phyloP scores from a whole-genome alignment of 352 stramenopile species.

The Globisporangium paddicum region DNA sequence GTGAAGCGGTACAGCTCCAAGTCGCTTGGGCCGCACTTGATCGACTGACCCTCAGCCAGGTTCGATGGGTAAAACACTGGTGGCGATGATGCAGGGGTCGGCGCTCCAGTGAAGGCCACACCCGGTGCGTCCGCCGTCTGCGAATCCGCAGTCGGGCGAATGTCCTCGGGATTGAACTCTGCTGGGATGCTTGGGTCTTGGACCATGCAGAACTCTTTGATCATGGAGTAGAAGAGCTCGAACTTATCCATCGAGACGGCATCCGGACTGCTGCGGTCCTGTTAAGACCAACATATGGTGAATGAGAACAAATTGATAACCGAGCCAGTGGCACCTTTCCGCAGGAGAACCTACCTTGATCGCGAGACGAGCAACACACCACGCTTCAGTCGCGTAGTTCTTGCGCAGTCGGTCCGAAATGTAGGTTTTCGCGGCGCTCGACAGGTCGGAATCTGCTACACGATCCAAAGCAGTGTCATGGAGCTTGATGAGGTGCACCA shows the following conservation, averaged over 20 bases:
- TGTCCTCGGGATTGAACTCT: constrained; percentile 3
- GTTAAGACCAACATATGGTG: not conserved
- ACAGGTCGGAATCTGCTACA: constrained; percentile 3
- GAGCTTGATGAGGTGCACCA: constrained; percentile 1
- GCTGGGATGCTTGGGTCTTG: constrained; percentile 9
- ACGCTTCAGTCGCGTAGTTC: constrained; percentile 12
- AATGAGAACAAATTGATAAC: no score
- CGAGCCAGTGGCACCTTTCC: not conserved
- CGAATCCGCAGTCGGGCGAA: not conserved
- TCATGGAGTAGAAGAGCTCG: constrained; percentile 16
- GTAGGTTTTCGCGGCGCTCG: constrained; percentile 5
- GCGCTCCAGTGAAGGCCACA: not conserved
- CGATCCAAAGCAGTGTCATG: constrained; percentile 3
- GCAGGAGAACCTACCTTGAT: not conserved
- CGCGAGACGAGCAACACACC: constrained; percentile 9
- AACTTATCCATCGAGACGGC: constrained; percentile 5
- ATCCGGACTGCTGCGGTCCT: constrained; percentile 4
- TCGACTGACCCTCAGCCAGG: constrained; percentile 3
- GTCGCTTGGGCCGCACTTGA: constrained; percentile 17
- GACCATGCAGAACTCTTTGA: constrained; percentile 14
- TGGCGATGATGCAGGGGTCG: not conserved
- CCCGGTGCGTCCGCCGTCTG: not conserved
- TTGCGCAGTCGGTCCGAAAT: constrained; percentile 11
- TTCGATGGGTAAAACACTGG: not conserved
- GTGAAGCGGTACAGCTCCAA: constrained; percentile 16